Conservation (phyloP, 2,329 filamentous ascomycete genomes). For the Alternaria arbusti region DNA sequence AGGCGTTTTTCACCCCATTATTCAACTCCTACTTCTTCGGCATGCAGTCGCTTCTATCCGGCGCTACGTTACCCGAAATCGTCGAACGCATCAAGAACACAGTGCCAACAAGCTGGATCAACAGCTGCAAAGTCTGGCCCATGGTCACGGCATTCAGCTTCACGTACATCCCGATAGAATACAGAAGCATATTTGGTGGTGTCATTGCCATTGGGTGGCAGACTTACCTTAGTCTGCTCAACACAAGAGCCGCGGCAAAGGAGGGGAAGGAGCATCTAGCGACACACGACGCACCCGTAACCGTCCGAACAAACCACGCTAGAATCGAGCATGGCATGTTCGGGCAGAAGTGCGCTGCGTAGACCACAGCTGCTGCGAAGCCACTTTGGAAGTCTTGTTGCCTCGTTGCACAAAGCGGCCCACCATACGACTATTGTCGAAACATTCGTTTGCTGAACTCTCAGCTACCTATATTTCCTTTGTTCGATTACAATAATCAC, state of each 20-base stretch:
- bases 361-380: neutral
- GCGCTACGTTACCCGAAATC: constrained; percentile 68
- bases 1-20: constrained; percentile 76
- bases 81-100: constrained; percentile 75
- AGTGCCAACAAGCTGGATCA: constrained; percentile 76
- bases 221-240: constrained; percentile 84
- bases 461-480: constrained; percentile 11
- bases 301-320: neutral
- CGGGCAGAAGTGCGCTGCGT: constrained; percentile 27
- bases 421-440: neutral
- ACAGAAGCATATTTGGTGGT: constrained; percentile 77
- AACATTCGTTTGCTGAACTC: constrained; percentile 1
- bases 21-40: constrained; percentile 62
- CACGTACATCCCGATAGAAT: constrained; percentile 79
- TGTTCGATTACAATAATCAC: constrained; percentile 3
- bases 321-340: constrained; percentile 3
- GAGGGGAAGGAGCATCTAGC: constrained; percentile 45
- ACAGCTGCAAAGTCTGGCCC: constrained; percentile 88
- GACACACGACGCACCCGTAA: constrained; percentile 2
- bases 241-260: constrained; percentile 71
- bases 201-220: constrained; percentile 88
- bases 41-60: constrained; percentile 59
- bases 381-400: neutral
- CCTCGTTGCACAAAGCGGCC: neutral
- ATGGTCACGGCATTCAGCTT: constrained; percentile 86